These are phyloP conservation scores for Aspergillus brasiliensis DNA, from an alignment of 2,329 filamentous ascomycete species.

Conservation along the genomic window DNA sequence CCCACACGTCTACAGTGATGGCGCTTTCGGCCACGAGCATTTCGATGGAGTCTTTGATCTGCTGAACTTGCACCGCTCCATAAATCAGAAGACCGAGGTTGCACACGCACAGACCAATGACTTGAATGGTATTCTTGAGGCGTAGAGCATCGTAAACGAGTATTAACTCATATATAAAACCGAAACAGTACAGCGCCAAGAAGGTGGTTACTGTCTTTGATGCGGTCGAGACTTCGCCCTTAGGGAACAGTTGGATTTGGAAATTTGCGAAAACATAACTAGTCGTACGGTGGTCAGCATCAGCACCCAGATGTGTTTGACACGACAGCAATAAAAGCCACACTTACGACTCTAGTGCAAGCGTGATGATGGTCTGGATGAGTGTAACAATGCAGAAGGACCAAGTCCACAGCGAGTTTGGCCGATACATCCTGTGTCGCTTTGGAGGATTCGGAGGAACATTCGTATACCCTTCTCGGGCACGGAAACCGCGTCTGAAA, in stretches of 20 bases:
- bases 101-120: constrained; percentile 91
- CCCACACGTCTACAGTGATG: constrained; percentile 64
- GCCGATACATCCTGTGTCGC: constrained; percentile 66
- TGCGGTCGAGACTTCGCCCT: constrained; percentile 45
- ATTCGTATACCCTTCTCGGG: constrained; percentile 53
- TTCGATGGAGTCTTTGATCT: constrained; percentile 74
- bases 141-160: constrained; percentile 92
- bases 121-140: constrained; percentile 96
- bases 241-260: constrained; percentile 58
- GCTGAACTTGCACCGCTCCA: constrained; percentile 87
- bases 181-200: constrained; percentile 94
- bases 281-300: constrained; percentile 10
- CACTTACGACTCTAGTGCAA: constrained; percentile 83
- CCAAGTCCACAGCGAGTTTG: constrained; percentile 86
- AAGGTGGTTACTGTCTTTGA: constrained; percentile 84
- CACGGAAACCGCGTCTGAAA: constrained; percentile 54
- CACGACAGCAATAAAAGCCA: background rate
- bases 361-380: constrained; percentile 75
- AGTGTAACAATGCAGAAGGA: constrained; percentile 74
- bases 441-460: constrained; percentile 34
- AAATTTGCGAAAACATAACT: constrained; percentile 92
- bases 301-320: background rate
- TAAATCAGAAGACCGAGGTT: constrained; percentile 92
- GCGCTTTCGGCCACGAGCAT: constrained; percentile 51
- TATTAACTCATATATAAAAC: constrained; percentile 87